Evolutionary conservation across 495 filamentous ascomycete species (phyloP), one percentile per base, ranked within the genome.

Genomic region (Terfezia claveryi): DNA sequence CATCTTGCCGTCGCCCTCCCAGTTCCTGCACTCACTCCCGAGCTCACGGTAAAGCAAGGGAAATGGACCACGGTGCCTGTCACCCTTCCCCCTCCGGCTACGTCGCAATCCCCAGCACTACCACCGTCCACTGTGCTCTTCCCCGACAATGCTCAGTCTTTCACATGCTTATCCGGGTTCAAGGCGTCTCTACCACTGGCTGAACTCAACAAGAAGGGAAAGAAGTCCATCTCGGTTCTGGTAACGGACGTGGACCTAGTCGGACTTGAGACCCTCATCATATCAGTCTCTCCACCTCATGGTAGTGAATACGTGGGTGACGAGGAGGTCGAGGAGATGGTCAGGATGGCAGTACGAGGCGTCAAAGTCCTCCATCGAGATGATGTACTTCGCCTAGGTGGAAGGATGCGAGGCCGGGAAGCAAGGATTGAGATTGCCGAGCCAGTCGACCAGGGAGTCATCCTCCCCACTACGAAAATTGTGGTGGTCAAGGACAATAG

Each of bases 31-130:
- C 70, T 75, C 49, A 64, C 78, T 2, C 72, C 81, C 49, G 76
- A 84, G 67, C 74, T 78, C 49, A 73, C 74, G 27, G 70, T 73
- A 12, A 62, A 62, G 58, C 41, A 46, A 46, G 41, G 41, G 4
- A 65, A 60, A 52, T 98, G 91, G 91, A 85, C 85, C 0, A 75
- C 95, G 51, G 75, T 98, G 36, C 85, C 89, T 11, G 80, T 94
- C 38, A 75, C 74, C 6, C 68, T 69, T 36, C 53, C 65, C 10
- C 50, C 50, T 23, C 54, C 58, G 0, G 68, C 64, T 38, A 56
- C 57, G 49, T 67, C 65, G n/a, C 65, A 67, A 54, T 79, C 76
- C 23, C 71, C 71, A 38, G 71, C 73, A 12, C 72, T 82, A 44
- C 73, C 80, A 16, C 78, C 83, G 55, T 83, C 79, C 2, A 89